Conservation (phyloP, 768 basidiomycete genomes). For the Tricholomella constricta region DNA sequence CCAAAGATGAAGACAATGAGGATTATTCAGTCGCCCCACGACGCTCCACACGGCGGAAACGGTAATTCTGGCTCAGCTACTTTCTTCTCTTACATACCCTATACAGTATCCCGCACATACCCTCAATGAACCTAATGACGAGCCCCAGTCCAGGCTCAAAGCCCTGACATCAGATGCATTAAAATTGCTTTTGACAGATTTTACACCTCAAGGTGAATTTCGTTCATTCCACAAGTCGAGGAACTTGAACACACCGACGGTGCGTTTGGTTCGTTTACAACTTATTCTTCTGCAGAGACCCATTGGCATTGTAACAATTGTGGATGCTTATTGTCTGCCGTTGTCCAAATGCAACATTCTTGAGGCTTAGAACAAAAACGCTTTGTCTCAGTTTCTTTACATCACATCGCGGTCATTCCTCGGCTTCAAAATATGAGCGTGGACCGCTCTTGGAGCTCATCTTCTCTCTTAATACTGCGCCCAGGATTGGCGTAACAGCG, state of each 20-base stretch:
- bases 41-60: slow-evolving; percentile 7
- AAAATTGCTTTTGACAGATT: no score
- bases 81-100: neutral
- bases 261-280: no score
- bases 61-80: neutral
- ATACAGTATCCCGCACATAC: no score
- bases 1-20: slow-evolving; percentile 4
- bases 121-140: no score
- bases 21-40: neutral
- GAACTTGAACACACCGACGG: no score
- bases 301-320: no score
- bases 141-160: no score
- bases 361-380: neutral
- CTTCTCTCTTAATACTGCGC: neutral
- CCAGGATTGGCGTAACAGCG: neutral
- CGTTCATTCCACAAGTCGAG: no score
- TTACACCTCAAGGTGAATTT: no score
- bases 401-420: neutral
- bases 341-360: neutral
- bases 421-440: neutral
- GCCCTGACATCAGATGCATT: no score
- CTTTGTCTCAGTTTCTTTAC: neutral
- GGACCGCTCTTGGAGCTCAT: neutral
- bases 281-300: no score
- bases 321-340: neutral